Percentiles rank a stretch among this genome's conserved stretches.
These are phyloP conservation scores for Coprinellus micaceus DNA, from an alignment of 768 basidiomycete species.

Conservation along the genomic window DNA sequence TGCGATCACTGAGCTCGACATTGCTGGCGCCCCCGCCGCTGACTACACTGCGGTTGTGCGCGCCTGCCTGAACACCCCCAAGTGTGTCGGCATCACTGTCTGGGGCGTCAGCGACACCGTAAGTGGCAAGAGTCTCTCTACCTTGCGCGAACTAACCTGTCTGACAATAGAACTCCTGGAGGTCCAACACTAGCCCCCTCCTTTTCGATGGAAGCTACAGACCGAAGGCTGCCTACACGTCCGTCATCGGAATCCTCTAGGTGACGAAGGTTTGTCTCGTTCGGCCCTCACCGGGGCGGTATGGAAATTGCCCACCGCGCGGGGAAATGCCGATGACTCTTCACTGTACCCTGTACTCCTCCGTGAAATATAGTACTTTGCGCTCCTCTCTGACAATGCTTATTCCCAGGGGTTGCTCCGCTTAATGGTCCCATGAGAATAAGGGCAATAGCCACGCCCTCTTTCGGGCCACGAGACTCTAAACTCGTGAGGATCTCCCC, in stretches of 20 bases:
- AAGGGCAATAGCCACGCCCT: background rate
- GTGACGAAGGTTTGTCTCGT: background rate
- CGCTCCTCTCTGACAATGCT: background rate
- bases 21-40: conserved; percentile 31
- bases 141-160: background rate
- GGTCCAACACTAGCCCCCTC: conserved; percentile 36
- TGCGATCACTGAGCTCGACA: conserved; percentile 47
- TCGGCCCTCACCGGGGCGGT: background rate
- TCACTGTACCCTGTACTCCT: background rate
- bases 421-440: background rate
- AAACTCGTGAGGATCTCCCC: background rate
- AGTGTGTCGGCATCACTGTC: conserved; percentile 44
- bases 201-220: conserved; percentile 46
- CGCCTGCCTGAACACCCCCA: conserved; percentile 39
- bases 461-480: background rate
- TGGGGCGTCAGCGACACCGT: conserved; percentile 49
- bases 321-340: background rate
- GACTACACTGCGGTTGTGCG: conserved; percentile 44
- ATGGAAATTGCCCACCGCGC: background rate
- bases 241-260: conserved; percentile 15
- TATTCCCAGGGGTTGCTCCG: background rate
- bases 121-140: conserved; percentile 7
- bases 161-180: conserved; percentile 40
- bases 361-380: background rate
- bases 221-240: conserved; percentile 40